Evolutionary conservation across 2,329 filamentous ascomycete genomes (phyloP), one percentile per base, ranked within the genome.

Genomic region (Chrysoporthe austroafricana): DNA sequence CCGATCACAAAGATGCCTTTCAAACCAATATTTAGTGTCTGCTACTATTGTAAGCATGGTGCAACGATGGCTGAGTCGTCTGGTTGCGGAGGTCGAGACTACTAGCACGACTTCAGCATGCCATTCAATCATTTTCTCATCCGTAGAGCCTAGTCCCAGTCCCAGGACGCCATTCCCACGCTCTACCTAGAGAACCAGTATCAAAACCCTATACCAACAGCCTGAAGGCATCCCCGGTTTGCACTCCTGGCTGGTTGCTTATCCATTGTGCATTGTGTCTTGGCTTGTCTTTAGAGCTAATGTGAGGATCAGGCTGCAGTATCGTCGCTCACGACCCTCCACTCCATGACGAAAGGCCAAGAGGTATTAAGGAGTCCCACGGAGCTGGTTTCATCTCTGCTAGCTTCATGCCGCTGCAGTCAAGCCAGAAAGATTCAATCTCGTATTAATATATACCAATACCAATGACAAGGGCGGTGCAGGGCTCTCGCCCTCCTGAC

Each of bases 121-220:
- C 56, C 36, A 14, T 39, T 43, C n/a, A 42, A 43, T 43, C 34
- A 43, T 43, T 59, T 59, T 9, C 56, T 39, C n/a, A 36, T 59
- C 36, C 43, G 56, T 11, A 34, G 56, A 36, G 56, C 56, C n/a
- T 59, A 36, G 56, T 59, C 56, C n/a, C 43, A 36, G 56, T 59
- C 56, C 36, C 18, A 43, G 36, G 56, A 59, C 9, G 56, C 36
- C 8, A 13, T 26, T 2, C 43, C 4, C 39, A 6, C 16, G 36
- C 43, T 59, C 21, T 59, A 59, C 18, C 11, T 36, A 21, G 18
- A 26, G n/a, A 59, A 59, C 11, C 34, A 14, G 4, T 43, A 26
- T 59, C 56, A 42, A 26, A 7, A 7, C 43, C 7, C 14, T 43
- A 2, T 16, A 59, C 21, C 9, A 1, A 4, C 3, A 11, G 32